These are phyloP conservation scores for Hypsizygus marmoreus DNA, from an alignment of 768 basidiomycete genomes.

Conservation along the genomic window DNA sequence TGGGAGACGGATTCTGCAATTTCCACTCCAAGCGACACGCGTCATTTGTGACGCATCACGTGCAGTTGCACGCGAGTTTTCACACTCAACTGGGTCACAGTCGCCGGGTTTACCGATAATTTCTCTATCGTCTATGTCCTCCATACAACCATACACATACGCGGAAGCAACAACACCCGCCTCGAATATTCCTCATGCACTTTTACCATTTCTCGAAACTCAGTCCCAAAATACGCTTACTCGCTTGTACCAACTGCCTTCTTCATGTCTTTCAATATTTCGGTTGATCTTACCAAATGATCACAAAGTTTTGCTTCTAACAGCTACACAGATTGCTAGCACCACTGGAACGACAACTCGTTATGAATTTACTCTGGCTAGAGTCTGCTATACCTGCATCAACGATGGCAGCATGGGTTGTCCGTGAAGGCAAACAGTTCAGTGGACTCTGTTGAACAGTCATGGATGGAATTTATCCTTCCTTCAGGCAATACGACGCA, in stretches of 20 bases:
- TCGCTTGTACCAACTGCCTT: slow-evolving; percentile 82
- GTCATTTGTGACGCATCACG: neutral
- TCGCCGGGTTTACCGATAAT: neutral
- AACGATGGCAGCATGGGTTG: slow-evolving; percentile 78
- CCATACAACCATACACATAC: slow-evolving; percentile 28
- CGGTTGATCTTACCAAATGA: slow-evolving; percentile 49
- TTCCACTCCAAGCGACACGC: neutral
- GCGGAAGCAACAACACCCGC: slow-evolving; percentile 19
- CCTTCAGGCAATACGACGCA: slow-evolving; percentile 66
- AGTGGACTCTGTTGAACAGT: slow-evolving; percentile 19
- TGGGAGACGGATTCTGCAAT: too few species aligned
- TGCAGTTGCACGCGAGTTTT: neutral
- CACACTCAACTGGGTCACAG: slow-evolving; percentile 9
- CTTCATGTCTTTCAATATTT: slow-evolving; percentile 88
- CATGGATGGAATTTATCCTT: slow-evolving; percentile 13
- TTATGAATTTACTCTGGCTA: slow-evolving; percentile 89
- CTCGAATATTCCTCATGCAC: slow-evolving; percentile 49
- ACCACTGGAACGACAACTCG: slow-evolving; percentile 78
- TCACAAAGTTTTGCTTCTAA: slow-evolving; percentile 21
- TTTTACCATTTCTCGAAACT: slow-evolving; percentile 78
- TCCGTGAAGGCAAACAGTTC: slow-evolving; percentile 72
- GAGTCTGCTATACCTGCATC: slow-evolving; percentile 69
- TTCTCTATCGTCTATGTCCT: slow-evolving; percentile 20
- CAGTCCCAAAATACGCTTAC: slow-evolving; percentile 79
- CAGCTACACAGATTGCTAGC: slow-evolving; percentile 59